phyloP scores from a whole-genome alignment of 1,284 basidiomycete species.

The Thecaphora thlaspeos region DNA sequence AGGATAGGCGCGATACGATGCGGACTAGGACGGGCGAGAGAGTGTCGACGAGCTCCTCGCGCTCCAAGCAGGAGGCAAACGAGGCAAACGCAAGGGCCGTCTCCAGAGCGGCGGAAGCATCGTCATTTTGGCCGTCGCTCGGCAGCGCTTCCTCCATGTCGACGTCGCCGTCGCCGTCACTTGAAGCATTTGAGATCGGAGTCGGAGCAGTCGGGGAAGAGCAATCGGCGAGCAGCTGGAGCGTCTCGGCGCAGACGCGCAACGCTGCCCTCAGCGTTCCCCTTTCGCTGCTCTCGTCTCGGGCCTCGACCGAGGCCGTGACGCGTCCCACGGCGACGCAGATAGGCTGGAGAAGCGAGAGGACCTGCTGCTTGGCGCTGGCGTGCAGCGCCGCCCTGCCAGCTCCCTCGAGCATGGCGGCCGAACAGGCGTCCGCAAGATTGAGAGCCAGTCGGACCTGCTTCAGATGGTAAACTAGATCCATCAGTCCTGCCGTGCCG shows the following conservation, averaged over 20 bases:
- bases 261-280: not conserved
- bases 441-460: not conserved
- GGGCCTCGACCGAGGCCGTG: not conserved
- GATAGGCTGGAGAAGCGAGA: not conserved
- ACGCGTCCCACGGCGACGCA: not conserved
- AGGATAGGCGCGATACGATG: constrained; percentile 11
- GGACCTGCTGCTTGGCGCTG: not conserved
- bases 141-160: not conserved
- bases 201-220: not conserved
- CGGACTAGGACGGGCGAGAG: constrained; percentile 5
- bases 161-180: not conserved
- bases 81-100: constrained; percentile 10
- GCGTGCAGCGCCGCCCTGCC: too few species aligned
- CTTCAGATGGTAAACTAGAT: not conserved
- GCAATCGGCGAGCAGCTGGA: not conserved
- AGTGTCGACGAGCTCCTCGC: not conserved
- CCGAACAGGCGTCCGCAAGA: not conserved
- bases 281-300: not conserved
- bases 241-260: constrained; percentile 1
- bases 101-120: constrained; percentile 2
- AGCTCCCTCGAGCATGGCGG: too few species aligned
- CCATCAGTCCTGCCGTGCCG: not conserved
- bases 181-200: not conserved
- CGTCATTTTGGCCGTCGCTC: not conserved
- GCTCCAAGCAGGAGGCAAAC: constrained; percentile 8